Percentiles rank a stretch among this genome's conserved stretches.
phyloP scores from a whole-genome alignment of 2,329 filamentous ascomycete species.

The Coniella lustricola region DNA sequence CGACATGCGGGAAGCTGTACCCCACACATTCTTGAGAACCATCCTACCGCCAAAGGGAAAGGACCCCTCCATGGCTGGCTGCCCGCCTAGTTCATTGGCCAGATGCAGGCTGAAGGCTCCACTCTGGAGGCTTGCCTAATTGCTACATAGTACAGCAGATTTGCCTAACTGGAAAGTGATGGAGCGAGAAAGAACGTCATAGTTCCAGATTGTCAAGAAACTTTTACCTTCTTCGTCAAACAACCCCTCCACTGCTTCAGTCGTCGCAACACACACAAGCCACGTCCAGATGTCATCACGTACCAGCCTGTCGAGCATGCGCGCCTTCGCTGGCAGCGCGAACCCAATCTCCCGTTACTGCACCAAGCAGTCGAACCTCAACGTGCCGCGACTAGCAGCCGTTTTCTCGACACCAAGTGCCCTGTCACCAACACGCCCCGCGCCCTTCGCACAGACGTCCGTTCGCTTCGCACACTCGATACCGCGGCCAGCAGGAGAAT shows the following conservation, averaged over 20 bases:
- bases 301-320: neutral
- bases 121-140: no score
- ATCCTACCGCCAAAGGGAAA: no score
- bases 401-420: neutral
- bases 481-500: conserved; percentile 19
- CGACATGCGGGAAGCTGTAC: no score
- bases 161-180: no score
- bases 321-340: neutral
- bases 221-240: neutral
- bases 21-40: no score
- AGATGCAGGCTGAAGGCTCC: no score
- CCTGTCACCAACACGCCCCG: neutral
- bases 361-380: neutral
- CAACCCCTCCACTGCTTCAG: no score
- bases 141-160: no score
- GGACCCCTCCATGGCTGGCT: no score
- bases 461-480: conserved; percentile 25
- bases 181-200: neutral
- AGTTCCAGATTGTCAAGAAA: no score
- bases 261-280: neutral
- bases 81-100: no score
- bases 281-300: conserved; percentile 12
- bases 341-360: neutral
- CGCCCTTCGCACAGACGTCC: neutral
- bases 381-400: neutral